Base-by-base conservation (phyloP, 2,329 filamentous ascomycete species). In the Beauveria asiatica region DNA sequence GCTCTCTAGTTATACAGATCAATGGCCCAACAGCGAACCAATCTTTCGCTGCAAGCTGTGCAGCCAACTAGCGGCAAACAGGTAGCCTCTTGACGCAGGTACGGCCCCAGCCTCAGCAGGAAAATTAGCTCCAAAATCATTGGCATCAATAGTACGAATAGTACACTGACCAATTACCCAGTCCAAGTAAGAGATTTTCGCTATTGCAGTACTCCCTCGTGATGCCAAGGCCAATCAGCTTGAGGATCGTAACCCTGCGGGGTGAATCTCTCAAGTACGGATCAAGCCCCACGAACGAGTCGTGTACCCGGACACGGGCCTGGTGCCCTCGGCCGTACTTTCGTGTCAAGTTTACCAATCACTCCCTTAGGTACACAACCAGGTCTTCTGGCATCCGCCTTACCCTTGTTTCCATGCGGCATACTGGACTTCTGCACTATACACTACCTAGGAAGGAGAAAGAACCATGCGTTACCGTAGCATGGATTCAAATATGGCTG, bases 371-470 rank as follows among this genome's bases (percentile, higher is more conserved):
- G 41, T 42, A 57, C 55, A 5, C 23, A 21, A 6, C 37, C 23
- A 13, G 25, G 45, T 57, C 55, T 57, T 17, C 11, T 42, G 25
- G 39, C 27, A 58, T 39, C 23, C 56, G 46, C 37, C 46, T 42
- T 17, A 30, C 48, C 30, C 37, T 45, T 52, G 48, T 39, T 52
- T 41, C 57, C 39, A 25, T 27, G 10, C 25, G 57, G 19, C 37
- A 33, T 52, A 13, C 19, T n/a, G 23, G 27, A 45, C 39, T 11
- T 59, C 57, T 49, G 44, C 48, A 17, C 48, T 27, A 3, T 37
- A 16, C 8, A 52, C 48, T 59, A n/a, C n/a, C n/a, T n/a, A 53
- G 57, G 49, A 59, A 59, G 57, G 57, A 53, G 41, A 21, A 45
- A 39, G 21, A n/a, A 42, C 25, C 48, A 54, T 59, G 49, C 37